phyloP scores from a whole-genome alignment of 331 rosid genomes.

The Acacia concinna region DNA sequence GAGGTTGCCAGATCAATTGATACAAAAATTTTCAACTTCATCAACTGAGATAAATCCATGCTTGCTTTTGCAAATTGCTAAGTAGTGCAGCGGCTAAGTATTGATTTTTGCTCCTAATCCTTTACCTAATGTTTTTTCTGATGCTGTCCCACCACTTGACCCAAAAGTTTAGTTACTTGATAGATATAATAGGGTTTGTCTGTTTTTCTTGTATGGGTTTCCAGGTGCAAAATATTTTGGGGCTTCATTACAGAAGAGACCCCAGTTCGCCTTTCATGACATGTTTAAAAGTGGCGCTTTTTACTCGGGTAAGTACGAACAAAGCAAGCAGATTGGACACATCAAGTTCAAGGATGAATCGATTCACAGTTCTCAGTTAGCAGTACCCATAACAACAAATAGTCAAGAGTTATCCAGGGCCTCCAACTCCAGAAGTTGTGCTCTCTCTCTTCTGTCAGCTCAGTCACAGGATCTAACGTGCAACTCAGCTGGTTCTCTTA shows the following conservation, averaged over 20 bases:
- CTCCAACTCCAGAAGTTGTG: conserved; percentile 42
- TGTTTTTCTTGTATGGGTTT: conserved; percentile 29
- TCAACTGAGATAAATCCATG: background rate
- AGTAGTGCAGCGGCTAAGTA: background rate
- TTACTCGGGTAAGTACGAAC: conserved; percentile 46
- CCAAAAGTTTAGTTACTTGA: background rate
- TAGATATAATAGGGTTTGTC: background rate
- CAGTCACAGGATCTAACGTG: conserved; percentile 50
- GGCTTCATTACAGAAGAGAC: conserved; percentile 44
- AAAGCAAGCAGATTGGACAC: conserved; percentile 41
- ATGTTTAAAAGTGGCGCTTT: conserved; percentile 47
- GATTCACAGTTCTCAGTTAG: conserved; percentile 39
- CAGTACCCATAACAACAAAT: conserved; percentile 30
- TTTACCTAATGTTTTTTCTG: background rate
- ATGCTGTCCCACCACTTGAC: background rate
- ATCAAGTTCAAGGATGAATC: conserved; percentile 57
- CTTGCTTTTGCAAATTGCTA: background rate
- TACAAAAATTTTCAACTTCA: background rate
- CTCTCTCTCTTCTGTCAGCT: conserved; percentile 98
- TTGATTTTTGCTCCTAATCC: conserved; percentile 2
- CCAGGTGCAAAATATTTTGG: conserved; percentile 49
- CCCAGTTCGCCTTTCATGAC: conserved; percentile 52
- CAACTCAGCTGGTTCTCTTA: conserved; percentile 35
- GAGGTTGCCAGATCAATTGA: background rate
- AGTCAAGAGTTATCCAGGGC: conserved; percentile 45